Base-by-base conservation (phyloP, 129 eudicot genomes). In the Chrysanthemum lavandulifolium region DNA sequence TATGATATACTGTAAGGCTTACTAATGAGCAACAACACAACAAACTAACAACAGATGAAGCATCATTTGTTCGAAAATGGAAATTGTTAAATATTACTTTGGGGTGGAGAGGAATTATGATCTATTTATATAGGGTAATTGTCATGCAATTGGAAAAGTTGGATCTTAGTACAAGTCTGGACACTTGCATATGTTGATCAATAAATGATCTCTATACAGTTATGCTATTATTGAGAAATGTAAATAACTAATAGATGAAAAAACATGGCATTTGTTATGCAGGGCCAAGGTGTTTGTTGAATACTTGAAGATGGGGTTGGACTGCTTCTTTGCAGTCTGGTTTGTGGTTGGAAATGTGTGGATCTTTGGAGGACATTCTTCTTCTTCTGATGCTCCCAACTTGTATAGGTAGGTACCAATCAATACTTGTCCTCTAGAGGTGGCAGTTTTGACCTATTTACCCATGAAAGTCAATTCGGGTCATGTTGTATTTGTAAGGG, bases 291-390 rank as follows among this genome's bases (percentile, higher is more conserved):
- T 67, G 21, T 78, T 85, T 61, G 77, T 86, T 67, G 98, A 93
- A 75, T 89, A 93, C 84, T 81, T 93, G 61, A 93, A 93, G 82
- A 86, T 89, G 92, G 96, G 87, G 53, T 72, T 93, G 76, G 98
- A 93, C 83, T 93, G 98, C 90, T 93, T 93, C 84, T 93, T 93
- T 84, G 98, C 98, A 9, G 87, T 93, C 60, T 93, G 98, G 98
- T 93, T 93, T 63, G 97, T 93, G 73, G 98, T 93, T 72, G 98
- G n/a, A 75, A 93, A 89, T 78, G 97, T 93, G 11, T 93, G 98
- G 98, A 86, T 93, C 71, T 93, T 93, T 78, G 98, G 97, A 65
- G 98, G 97, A 13, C 97, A 89, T 82, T 81, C 98, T 72, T 87
- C n/a, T n/a, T n/a, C 95, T 7, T 33, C 81, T 57, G 96, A 85